These are phyloP conservation scores for Nepenthes mirabilis DNA, from an alignment of 148 eudicot genomes.

Conservation along the genomic window DNA sequence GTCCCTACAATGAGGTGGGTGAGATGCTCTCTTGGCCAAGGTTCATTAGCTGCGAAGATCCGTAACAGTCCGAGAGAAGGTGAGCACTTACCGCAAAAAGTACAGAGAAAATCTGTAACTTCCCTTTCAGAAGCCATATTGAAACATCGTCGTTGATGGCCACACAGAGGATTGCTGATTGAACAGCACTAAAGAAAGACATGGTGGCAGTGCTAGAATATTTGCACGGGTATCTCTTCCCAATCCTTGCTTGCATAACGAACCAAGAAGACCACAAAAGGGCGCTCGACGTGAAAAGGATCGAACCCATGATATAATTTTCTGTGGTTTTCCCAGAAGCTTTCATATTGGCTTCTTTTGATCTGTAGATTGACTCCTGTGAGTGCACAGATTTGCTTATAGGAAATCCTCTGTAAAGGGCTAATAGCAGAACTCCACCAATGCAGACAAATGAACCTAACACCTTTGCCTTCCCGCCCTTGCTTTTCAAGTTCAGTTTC, in stretches of 20 bases:
- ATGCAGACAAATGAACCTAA: constrained; percentile 43
- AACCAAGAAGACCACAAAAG: constrained; percentile 71
- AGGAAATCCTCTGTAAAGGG: constrained; percentile 50
- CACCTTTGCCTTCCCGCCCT: constrained; percentile 48
- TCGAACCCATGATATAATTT: constrained; percentile 35
- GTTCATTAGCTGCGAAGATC: too few species aligned
- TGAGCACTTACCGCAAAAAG: constrained; percentile 44
- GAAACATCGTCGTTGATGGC: constrained; percentile 24
- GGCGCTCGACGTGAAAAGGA: constrained; percentile 30
- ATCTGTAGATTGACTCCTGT: background rate
- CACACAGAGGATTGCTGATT: constrained; percentile 34
- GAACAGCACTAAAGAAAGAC: constrained; percentile 53
- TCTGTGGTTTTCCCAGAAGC: constrained; percentile 4
- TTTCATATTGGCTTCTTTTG: constrained; percentile 5
- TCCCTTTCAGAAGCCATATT: constrained; percentile 52
- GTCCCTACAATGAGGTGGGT: too few species aligned
- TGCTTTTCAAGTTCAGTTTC: constrained; percentile 38
- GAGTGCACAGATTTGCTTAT: constrained; percentile 11
- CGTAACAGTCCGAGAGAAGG: background rate
- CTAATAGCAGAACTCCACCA: constrained; percentile 38
- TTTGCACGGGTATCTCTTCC: constrained; percentile 39
- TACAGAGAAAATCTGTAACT: constrained; percentile 34
- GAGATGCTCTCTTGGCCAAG: too few species aligned
- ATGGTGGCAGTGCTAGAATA: constrained; percentile 55
- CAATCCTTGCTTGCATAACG: constrained; percentile 49